A percentile compares a stretch with the other conserved stretches of the same genome.
Conservation (phyloP, 75 land plant species). For the Selaginella moellendorffii region DNA sequence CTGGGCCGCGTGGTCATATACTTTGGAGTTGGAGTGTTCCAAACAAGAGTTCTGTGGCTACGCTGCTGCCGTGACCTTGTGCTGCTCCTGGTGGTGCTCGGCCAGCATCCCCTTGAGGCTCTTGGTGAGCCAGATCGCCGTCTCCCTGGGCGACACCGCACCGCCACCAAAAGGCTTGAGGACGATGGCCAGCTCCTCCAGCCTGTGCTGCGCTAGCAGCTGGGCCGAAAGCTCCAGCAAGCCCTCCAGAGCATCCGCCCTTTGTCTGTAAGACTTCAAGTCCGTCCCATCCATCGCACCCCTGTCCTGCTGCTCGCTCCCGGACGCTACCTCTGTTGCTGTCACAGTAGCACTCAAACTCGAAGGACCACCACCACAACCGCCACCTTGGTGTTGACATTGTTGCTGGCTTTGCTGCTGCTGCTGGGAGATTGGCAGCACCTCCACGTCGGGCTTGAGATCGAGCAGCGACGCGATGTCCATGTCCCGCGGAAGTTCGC, state of each 20-base stretch:
- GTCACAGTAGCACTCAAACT: no score
- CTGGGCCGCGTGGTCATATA: no score
- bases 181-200: conserved; percentile 32
- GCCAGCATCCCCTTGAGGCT: conserved; percentile 23
- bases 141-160: conserved; percentile 34
- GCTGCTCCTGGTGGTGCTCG: not conserved
- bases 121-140: conserved; percentile 45
- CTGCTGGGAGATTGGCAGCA: not conserved
- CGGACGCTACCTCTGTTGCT: no score
- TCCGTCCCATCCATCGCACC: not conserved
- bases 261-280: conserved; percentile 17
- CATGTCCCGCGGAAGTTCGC: not conserved
- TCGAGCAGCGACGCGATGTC: not conserved
- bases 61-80: no score
- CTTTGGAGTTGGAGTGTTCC: no score
- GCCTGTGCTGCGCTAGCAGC: conserved; percentile 26
- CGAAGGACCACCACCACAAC: no score
- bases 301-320: no score
- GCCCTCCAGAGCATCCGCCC: conserved; percentile 41
- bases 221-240: conserved; percentile 37
- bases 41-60: no score
- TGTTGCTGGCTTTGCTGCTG: no score
- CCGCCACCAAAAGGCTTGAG: conserved; percentile 37
- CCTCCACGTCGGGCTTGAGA: not conserved
- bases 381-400: no score